Base-by-base conservation (phyloP, 164 flowering plant genomes). In the Sextonia rubra region DNA sequence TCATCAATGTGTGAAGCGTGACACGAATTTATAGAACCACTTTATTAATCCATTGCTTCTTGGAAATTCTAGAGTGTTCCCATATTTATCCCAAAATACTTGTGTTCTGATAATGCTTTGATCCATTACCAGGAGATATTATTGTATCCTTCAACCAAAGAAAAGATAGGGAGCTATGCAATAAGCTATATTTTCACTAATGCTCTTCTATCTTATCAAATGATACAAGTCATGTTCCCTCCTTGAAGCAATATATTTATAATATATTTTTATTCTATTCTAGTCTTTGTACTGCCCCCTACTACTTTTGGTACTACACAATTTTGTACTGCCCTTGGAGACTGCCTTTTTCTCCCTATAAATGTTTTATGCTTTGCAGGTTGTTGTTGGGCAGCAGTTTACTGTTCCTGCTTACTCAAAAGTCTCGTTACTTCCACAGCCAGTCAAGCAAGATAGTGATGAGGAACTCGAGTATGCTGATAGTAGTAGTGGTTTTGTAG, bases 401-500 rank as follows among this genome's bases (percentile, higher is more conserved):
- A 84, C 82, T 69, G 94, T 94, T 76, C 99, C 99, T 72, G 85
- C 97, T 69, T 94, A 92, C 77, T 91, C 99, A 60, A 91, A 87
- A 82, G 95, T 95, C 47, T 95, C 99, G 47, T 79, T 93, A 72
- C 82, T 80, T 77, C 89, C 85, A 69, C 96, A 95, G 64, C 98
- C 99, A 56, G 86, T 77, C 30, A 82, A 82, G 58, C 83, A 89
- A 83, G 99, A 95, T 72, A 95, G 99, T 75, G 99, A 95, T 76
- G 99, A 95, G 73, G 99, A 95, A 83, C 88, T 95, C 77, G 99
- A 93, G 77, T 95, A 91, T 85, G 98, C 97, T 78, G 99, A 93
- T 68, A 84, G 80, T 76, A 85, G 80, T 74, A 83, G 85, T 80
- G 94, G 84, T 23, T 73, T 69, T 47, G 69, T 74, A 6, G 91